phyloP scores from a whole-genome alignment of 768 basidiomycete genomes.

The Wakefieldia striispora region DNA sequence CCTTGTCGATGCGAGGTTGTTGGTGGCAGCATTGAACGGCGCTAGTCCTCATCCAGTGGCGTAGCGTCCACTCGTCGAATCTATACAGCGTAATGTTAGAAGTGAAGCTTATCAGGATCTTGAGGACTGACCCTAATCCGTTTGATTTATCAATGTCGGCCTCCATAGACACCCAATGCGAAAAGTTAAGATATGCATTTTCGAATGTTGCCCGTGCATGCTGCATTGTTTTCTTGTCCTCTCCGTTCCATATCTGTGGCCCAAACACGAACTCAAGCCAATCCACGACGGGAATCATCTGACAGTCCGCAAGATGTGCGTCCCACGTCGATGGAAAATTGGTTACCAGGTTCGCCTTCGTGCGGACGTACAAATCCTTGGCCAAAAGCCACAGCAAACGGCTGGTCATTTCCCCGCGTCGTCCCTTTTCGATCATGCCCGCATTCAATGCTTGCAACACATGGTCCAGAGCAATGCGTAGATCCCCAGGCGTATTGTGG shows the following conservation, averaged over 20 bases:
- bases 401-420: neutral
- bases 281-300: constrained; percentile 1
- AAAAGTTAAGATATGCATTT: neutral
- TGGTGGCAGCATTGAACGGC: constrained; percentile 5
- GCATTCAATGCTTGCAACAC: no score
- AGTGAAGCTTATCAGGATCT: no score
- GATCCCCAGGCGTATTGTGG: no score
- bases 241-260: neutral
- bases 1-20: constrained; percentile 7
- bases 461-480: no score
- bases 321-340: neutral
- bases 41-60: constrained; percentile 8
- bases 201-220: neutral
- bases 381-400: neutral
- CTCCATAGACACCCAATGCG: neutral
- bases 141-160: no score
- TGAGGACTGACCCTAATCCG: no score
- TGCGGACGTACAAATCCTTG: neutral
- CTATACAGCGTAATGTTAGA: neutral
- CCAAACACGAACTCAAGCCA: neutral
- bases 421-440: neutral
- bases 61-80: constrained; percentile 2
- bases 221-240: neutral
- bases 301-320: neutral
- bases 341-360: neutral